phyloP scores from a whole-genome alignment of 208 protist species.

The Acanthamoeba sp. region DNA sequence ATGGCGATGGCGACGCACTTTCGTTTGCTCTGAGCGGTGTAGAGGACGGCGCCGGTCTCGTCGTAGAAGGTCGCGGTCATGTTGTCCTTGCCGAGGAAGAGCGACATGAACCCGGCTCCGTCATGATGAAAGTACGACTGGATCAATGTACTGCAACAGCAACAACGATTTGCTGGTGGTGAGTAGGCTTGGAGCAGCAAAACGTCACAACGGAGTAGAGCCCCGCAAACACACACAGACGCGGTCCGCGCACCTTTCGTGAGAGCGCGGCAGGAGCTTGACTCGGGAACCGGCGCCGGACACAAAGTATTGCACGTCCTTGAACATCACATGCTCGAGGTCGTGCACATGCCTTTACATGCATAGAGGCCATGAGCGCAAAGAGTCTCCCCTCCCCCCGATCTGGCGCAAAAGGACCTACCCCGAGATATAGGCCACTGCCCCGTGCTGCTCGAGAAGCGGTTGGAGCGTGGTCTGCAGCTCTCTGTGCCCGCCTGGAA shows the following conservation, averaged over 20 bases:
- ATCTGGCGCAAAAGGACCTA: too few relatives aligned
- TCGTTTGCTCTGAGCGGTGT: not conserved
- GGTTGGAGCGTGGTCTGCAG: conserved; percentile 82
- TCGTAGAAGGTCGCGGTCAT: conserved; percentile 4
- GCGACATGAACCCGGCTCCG: not conserved
- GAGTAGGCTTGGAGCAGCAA: too few relatives aligned
- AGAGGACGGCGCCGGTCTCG: not conserved
- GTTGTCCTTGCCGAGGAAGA: not conserved
- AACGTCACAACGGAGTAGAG: not conserved
- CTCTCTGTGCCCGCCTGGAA: conserved; percentile 79
- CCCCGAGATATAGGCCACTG: conserved; percentile 84
- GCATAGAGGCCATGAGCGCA: too few relatives aligned
- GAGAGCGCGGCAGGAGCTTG: conserved; percentile 62
- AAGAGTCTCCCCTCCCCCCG: too few relatives aligned
- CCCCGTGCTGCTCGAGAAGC: conserved; percentile 80
- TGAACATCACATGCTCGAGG: conserved; percentile 83
- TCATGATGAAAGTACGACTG: conserved; percentile 19
- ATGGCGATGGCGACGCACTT: too few relatives aligned
- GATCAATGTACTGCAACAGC: not conserved
- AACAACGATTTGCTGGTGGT: too few relatives aligned
- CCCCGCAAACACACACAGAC: too few relatives aligned
- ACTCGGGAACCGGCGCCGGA: conserved; percentile 84
- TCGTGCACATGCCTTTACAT: conserved; percentile 88
- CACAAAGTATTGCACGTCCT: conserved; percentile 85
- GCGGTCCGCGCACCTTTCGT: not conserved